Percentiles rank a stretch among this genome's conserved stretches.
Conservation (phyloP, 192 early-diverging fungal species). For the Mortierella alpina region DNA sequence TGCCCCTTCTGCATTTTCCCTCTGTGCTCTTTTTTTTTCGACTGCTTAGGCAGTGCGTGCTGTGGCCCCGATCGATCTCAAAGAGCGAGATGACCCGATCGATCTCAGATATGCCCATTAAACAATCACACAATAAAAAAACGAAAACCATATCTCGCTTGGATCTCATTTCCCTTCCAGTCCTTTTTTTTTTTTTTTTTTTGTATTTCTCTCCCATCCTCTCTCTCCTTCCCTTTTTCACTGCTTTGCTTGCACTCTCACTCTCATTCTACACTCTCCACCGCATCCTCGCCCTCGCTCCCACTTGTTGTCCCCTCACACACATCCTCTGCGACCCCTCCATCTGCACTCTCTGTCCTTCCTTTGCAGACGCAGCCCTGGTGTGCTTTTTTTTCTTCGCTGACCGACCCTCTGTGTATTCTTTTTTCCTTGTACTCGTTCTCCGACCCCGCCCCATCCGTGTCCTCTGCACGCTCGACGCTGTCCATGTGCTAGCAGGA, state of each 20-base stretch:
- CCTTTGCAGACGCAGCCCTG: too few relatives aligned
- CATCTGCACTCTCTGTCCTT: background rate
- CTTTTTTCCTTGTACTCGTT: background rate
- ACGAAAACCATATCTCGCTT: too few relatives aligned
- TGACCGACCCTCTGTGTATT: background rate
- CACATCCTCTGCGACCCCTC: background rate
- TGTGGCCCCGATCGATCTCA: too few relatives aligned
- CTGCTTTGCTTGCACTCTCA: background rate
- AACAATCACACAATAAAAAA: too few relatives aligned
- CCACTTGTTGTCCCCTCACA: background rate
- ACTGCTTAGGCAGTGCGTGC: too few relatives aligned
- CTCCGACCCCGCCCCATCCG: background rate
- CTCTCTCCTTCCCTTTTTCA: background rate
- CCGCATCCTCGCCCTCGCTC: background rate
- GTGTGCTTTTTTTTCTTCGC: background rate
- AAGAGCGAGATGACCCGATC: too few relatives aligned
- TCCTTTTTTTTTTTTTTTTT: background rate
- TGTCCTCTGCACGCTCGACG: background rate
- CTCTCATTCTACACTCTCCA: too few relatives aligned
- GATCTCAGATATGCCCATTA: too few relatives aligned
- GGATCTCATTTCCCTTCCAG: background rate
- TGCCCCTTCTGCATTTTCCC: too few relatives aligned
- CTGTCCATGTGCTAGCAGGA: slow-evolving; percentile 3
- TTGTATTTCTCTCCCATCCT: background rate
- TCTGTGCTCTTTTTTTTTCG: too few relatives aligned